Percentiles rank a stretch among this genome's conserved stretches.
phyloP scores from a whole-genome alignment of 495 filamentous ascomycete species.

The Tuber melanosporum region DNA sequence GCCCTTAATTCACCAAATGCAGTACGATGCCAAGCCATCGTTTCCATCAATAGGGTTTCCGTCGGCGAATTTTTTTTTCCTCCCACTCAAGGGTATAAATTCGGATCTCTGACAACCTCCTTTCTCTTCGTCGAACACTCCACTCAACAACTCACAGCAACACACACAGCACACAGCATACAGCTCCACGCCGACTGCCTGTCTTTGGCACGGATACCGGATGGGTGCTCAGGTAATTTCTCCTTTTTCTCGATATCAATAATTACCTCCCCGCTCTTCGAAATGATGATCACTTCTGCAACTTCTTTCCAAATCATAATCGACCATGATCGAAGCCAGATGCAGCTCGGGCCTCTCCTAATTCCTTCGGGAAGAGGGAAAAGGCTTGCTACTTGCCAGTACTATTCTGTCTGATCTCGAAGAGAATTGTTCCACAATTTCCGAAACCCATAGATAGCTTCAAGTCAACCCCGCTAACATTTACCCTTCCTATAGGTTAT shows the following conservation, averaged over 20 bases:
- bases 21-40: background rate
- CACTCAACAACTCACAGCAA: constrained; percentile 11
- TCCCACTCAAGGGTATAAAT: constrained; percentile 9
- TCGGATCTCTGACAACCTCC: background rate
- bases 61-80: constrained; percentile 35
- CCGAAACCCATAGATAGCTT: background rate
- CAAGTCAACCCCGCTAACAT: constrained; percentile 14
- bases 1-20: constrained; percentile 13
- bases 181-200: background rate
- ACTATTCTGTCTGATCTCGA: constrained; percentile 40
- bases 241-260: background rate
- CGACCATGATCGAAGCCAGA: constrained; percentile 42
- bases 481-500: constrained; percentile 8
- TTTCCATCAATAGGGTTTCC: constrained; percentile 18
- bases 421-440: constrained; percentile 12
- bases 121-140: background rate
- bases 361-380: constrained; percentile 15
- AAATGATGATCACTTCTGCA: constrained; percentile 41
- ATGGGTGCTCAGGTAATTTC: background rate
- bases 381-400: constrained; percentile 43
- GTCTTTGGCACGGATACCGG: background rate
- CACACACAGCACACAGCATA: background rate
- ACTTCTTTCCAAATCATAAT: constrained; percentile 43
- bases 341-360: constrained; percentile 35
- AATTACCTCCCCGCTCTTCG: constrained; percentile 14